Conservation (phyloP, 441 rosid genomes). For the Gossypium davidsonii region DNA sequence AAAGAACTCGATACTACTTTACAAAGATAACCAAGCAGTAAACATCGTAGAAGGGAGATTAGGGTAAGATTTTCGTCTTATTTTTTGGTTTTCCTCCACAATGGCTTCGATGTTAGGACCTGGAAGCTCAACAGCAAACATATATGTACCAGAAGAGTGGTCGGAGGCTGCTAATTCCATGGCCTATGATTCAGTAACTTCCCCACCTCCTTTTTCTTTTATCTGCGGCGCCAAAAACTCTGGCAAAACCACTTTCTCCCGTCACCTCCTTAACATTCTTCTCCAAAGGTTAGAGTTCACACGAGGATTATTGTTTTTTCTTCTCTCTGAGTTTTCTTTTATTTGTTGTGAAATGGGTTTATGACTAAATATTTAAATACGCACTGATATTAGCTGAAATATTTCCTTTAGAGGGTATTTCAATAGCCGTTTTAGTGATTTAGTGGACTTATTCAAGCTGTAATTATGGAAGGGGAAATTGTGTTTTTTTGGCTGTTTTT, state of each 20-base stretch:
- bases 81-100: not conserved
- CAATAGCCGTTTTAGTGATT: not conserved
- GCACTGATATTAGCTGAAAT: not conserved
- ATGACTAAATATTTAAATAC: not conserved
- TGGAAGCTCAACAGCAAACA: constrained; percentile 25
- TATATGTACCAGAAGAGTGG: constrained; percentile 61
- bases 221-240: constrained; percentile 78
- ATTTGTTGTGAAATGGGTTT: not conserved
- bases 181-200: constrained; percentile 39
- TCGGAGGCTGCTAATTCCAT: constrained; percentile 55
- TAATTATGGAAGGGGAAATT: not conserved
- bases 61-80: not conserved
- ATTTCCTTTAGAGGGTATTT: not conserved
- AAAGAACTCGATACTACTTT: not conserved
- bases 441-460: not conserved
- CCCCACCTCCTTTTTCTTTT: constrained; percentile 48
- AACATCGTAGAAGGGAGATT: not conserved
- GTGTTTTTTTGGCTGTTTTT: not conserved
- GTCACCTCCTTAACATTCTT: constrained; percentile 64
- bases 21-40: not conserved
- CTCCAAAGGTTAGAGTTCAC: constrained; percentile 46
- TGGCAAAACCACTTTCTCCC: constrained; percentile 86
- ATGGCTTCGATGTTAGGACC: constrained; percentile 22
- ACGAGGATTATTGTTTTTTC: not conserved
- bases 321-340: not conserved